Evolutionary conservation across 1,139 yeast species (phyloP).

Genomic region (Debaryomyces fabryi): DNA sequence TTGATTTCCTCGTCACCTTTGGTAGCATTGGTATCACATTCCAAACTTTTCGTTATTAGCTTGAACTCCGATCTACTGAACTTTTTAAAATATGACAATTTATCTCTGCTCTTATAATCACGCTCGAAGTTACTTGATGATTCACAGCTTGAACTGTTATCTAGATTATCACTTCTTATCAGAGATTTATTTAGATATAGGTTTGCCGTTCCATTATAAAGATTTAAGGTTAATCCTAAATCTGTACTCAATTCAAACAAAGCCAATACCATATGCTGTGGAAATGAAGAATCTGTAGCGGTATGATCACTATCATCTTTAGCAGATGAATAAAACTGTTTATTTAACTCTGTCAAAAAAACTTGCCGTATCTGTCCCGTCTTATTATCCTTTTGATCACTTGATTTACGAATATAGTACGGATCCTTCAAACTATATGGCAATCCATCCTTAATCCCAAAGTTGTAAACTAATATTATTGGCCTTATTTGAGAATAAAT

Average conservation of each 20-base stretch:
- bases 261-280: conserved; percentile 15
- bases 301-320: conserved; percentile 1
- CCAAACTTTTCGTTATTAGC: conserved; percentile 12
- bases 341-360: conserved; percentile 16
- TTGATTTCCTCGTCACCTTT: conserved; percentile 16
- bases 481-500: conserved; percentile 47
- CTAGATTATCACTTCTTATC: neutral
- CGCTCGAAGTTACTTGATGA: neutral
- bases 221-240: conserved; percentile 15
- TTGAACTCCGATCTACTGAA: conserved; percentile 15
- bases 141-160: conserved; percentile 2
- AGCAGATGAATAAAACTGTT: conserved; percentile 14
- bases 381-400: conserved; percentile 8
- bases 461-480: conserved; percentile 44
- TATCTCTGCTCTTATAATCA: neutral
- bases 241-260: conserved; percentile 24
- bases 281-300: conserved; percentile 4
- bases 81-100: conserved; percentile 13
- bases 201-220: conserved; percentile 8
- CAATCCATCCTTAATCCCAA: conserved; percentile 38
- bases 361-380: conserved; percentile 18
- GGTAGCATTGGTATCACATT: neutral
- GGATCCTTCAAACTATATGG: conserved; percentile 36
- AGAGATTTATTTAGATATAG: conserved; percentile 6
- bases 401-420: conserved; percentile 21